Evolutionary conservation across 192 early-diverging fungal species (phyloP).

Genomic region (Dissophora globulifera): DNA sequence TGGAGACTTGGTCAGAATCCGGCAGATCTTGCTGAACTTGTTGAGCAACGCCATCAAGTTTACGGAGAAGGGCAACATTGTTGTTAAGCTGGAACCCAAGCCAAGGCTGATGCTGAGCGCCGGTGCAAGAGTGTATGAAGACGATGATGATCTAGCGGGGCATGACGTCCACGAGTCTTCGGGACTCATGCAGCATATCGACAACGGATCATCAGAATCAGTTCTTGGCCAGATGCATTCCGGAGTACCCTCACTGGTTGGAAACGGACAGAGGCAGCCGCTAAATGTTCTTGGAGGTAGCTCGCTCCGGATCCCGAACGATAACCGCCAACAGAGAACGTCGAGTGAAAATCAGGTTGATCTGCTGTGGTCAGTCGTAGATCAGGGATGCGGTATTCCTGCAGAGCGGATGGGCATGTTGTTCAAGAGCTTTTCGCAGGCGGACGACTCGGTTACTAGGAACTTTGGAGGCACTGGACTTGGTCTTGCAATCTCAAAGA

Average conservation of each 20-base stretch:
- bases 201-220: constrained; percentile 13
- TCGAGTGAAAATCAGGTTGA: constrained; percentile 17
- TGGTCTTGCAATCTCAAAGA: constrained; percentile 54
- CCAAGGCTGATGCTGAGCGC: constrained; percentile 11
- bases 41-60: constrained; percentile 70
- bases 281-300: background rate
- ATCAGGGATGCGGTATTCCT: constrained; percentile 55
- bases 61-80: constrained; percentile 56
- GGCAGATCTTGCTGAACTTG: constrained; percentile 65
- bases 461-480: constrained; percentile 59
- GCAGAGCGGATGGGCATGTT: constrained; percentile 43
- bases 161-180: constrained; percentile 16
- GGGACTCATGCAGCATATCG: constrained; percentile 5
- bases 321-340: background rate
- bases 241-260: background rate
- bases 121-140: constrained; percentile 32
- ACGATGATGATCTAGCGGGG: constrained; percentile 32
- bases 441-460: constrained; percentile 57
- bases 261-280: constrained; percentile 2
- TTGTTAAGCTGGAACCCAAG: constrained; percentile 48
- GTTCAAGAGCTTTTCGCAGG: constrained; percentile 59
- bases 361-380: constrained; percentile 48
- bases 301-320: background rate
- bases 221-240: background rate
- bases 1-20: constrained; percentile 63